Base-by-base conservation (phyloP, 768 basidiomycete genomes). In the Trametopsis cervina region DNA sequence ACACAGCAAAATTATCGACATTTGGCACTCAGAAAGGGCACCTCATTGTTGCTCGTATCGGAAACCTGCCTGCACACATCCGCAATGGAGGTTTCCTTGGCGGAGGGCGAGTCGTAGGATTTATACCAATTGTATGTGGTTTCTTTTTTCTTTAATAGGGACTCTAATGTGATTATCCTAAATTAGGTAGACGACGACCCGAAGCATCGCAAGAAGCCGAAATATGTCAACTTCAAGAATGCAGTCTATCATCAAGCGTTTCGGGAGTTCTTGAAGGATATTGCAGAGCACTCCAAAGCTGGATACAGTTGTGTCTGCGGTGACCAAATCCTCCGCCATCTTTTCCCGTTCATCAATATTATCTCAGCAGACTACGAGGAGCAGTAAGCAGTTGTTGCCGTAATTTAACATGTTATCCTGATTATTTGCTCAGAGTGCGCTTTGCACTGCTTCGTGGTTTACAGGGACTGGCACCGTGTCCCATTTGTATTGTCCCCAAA, bases 341-440 rank as follows among this genome's bases (percentile, higher is more conserved):
- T 63, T 2, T 63, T 52, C 39, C 62, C 57, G 4, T 29, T 54
- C 23, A 42, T 62, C 12, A 26, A 59, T 7, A 60, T 63, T 2
- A 33, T 62, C 6, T 57, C 59, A 2, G 56, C 61, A 18, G 62
- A 63, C 27, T 63, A 62, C 47, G 57, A 63, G 35, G 62, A 62
- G 42, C 59, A 60, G 60, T 61, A 45, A 42, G 49, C 48, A 33
- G 29, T 51, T 37, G 27, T 35, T 18, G 21, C 40, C 9, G 15
- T 33, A 15, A 7, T 33, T 7, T 33, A 39, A 27, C 17, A 18
- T 10, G 10, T 41, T 68, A 2, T 40, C 25, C 6, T 23, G 13
- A 21, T 2, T 26, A 25, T 26, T 12, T 18, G 11, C 18, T 22
- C 1, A 60, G 57, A 52, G 58, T 52, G 26, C 17, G 56, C 22